These are phyloP conservation scores for Mycothermus thermophilus DNA, from an alignment of 495 filamentous ascomycete genomes.

Conservation along the genomic window DNA sequence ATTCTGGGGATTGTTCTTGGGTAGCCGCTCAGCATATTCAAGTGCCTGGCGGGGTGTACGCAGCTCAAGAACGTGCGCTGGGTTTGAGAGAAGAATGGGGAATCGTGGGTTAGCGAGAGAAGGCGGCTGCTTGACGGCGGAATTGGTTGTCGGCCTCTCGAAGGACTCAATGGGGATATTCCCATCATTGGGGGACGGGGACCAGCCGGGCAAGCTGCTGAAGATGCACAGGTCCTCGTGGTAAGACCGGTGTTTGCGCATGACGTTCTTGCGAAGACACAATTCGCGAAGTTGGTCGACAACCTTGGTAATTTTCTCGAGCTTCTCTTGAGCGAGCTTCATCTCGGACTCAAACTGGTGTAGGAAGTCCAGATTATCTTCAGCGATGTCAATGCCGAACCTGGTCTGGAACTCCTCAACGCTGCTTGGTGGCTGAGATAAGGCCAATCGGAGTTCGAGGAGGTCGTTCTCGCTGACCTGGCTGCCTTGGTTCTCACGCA, in stretches of 20 bases:
- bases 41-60: constrained; percentile 12
- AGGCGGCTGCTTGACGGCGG: neutral
- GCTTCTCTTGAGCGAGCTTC: constrained; percentile 1
- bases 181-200: constrained; percentile 5
- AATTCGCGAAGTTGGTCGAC: constrained; percentile 11
- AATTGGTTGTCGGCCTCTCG: no score
- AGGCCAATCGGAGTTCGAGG: constrained; percentile 9
- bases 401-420: constrained; percentile 8
- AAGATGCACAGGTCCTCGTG: constrained; percentile 17
- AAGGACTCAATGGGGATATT: constrained; percentile 17
- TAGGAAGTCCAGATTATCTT: constrained; percentile 20
- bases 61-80: constrained; percentile 16
- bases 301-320: constrained; percentile 8
- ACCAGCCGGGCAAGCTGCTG: constrained; percentile 3
- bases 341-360: constrained; percentile 12
- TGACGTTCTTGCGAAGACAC: constrained; percentile 16
- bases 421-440: constrained; percentile 5
- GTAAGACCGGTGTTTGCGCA: constrained; percentile 20
- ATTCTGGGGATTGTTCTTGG: constrained; percentile 12
- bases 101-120: constrained; percentile 17
- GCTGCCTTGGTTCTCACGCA: constrained; percentile 11
- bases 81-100: constrained; percentile 22
- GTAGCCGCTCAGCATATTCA: constrained; percentile 9
- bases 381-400: constrained; percentile 13
- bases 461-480: constrained; percentile 17